Percentiles rank a stretch among this genome's conserved stretches.
phyloP scores from a whole-genome alignment of 371 early-diverging fungal species.

The Mucor saturninus region DNA sequence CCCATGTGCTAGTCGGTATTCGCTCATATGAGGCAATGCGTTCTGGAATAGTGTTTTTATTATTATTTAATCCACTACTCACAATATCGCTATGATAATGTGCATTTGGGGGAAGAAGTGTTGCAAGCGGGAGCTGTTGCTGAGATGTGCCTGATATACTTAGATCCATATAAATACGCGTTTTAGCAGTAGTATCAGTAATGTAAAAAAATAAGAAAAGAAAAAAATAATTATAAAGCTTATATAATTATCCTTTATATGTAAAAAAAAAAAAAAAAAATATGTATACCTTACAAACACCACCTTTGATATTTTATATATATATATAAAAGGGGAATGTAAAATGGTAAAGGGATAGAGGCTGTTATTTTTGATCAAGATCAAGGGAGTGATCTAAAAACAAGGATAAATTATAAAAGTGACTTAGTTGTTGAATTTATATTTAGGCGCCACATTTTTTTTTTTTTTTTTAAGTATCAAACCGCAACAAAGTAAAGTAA shows the following conservation, averaged over 20 bases:
- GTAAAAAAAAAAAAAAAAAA: background rate
- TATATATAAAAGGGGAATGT: background rate
- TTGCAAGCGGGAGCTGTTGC: background rate
- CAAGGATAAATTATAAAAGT: background rate
- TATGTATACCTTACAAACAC: background rate
- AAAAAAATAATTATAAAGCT: background rate
- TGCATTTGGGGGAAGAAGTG: background rate
- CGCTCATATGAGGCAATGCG: conserved; percentile 21
- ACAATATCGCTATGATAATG: background rate
- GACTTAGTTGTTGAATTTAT: background rate
- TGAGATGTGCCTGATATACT: background rate
- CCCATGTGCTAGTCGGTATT: conserved; percentile 39
- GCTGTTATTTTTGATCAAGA: conserved; percentile 3
- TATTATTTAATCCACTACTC: background rate
- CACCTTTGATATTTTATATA: background rate
- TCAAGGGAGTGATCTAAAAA: background rate
- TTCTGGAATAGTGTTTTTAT: background rate
- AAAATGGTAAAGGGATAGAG: background rate
- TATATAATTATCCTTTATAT: background rate
- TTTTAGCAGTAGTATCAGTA: background rate
- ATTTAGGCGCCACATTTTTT: background rate
- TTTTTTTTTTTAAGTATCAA: background rate
- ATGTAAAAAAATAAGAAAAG: background rate
- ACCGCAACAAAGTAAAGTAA: background rate
- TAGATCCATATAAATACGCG: background rate